Evolutionary conservation across 306 rosid genomes (phyloP).

Genomic region (Quercus berberidifolia): DNA sequence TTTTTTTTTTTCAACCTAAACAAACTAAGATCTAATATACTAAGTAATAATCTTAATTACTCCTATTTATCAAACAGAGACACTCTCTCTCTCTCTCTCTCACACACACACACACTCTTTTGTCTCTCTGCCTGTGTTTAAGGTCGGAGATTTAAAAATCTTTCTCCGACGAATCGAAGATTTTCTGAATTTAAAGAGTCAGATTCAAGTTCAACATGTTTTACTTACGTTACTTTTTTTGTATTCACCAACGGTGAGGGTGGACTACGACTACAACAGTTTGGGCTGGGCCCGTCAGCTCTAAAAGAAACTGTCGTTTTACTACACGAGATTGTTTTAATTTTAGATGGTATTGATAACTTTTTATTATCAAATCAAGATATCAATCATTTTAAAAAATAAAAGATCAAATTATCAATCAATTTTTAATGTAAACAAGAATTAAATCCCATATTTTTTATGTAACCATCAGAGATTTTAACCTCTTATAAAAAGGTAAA

Average conservation of each 20-base stretch:
- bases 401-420: rapidly evolving
- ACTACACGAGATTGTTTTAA: no score
- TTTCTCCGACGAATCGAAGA: background rate
- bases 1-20: background rate
- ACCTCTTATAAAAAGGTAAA: no score
- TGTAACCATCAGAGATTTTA: rapidly evolving
- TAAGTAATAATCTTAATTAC: no score
- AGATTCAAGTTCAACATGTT: no score
- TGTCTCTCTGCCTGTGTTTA: background rate
- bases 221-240: no score
- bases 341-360: no score
- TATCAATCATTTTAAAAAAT: rapidly evolving
- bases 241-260: no score
- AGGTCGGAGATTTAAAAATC: background rate
- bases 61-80: background rate
- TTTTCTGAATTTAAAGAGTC: background rate
- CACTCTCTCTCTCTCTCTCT: background rate
- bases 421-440: rapidly evolving
- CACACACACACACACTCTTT: no score
- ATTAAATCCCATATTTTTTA: rapidly evolving
- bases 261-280: no score
- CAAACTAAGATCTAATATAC: no score
- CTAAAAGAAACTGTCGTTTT: no score
- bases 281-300: no score
- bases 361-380: rapidly evolving